Percentiles rank a stretch among this genome's conserved stretches.
Evolutionary conservation across 2,329 filamentous ascomycete species (phyloP).

Genomic region (Beauveria varroae): DNA sequence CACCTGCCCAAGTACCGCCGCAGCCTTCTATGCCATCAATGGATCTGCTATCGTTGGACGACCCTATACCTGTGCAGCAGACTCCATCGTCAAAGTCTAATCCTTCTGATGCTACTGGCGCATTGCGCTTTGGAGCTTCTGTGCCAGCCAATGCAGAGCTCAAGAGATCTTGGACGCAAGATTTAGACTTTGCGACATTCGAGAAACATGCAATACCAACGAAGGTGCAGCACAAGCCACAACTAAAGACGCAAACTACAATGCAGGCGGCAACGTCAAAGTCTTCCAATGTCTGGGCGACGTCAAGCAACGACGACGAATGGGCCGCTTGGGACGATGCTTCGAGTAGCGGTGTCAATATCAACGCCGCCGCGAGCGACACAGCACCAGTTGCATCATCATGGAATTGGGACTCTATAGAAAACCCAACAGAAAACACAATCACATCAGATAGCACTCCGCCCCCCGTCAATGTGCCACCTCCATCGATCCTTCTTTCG

Average conservation of each 20-base stretch:
- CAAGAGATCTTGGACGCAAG: background rate
- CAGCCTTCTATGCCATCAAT: conserved; percentile 22
- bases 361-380: conserved; percentile 10
- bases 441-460: conserved; percentile 26
- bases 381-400: conserved; percentile 19
- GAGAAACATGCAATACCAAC: background rate
- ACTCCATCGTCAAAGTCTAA: conserved; percentile 7
- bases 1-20: conserved; percentile 11
- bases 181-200: background rate
- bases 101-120: background rate
- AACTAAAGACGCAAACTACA: background rate
- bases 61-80: conserved; percentile 18
- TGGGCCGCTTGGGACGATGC: conserved; percentile 47
- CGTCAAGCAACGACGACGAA: conserved; percentile 31
- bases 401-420: conserved; percentile 46
- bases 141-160: background rate
- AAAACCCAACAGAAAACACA: conserved; percentile 18
- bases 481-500: conserved; percentile 74
- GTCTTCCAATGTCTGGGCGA: background rate
- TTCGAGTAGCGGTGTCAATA: conserved; percentile 17
- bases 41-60: conserved; percentile 35
- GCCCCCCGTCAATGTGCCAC: conserved; percentile 81
- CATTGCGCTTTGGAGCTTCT: conserved; percentile 3
- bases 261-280: background rate
- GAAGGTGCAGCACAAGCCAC: background rate